Base-by-base conservation (phyloP, 345 rosid species). In the Aquilaria yunnanensis region DNA sequence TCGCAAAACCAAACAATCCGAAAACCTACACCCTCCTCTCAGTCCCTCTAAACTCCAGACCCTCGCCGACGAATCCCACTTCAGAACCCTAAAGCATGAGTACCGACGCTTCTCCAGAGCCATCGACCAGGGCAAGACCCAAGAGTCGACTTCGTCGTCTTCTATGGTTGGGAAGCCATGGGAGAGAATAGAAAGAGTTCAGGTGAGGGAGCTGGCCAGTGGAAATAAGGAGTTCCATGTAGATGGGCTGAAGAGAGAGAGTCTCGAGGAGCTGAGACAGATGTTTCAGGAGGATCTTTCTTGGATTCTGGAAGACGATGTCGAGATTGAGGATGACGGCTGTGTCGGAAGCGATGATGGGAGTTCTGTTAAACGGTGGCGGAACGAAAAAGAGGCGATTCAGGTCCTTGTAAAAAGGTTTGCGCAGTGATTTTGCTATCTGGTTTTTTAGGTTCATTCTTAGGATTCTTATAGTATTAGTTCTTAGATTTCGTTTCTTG, bases 301-400 rank as follows among this genome's bases (percentile, higher is more conserved):
- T 50, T 90, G 98, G 98, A 83, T 85, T 78, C 74, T 90, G 62
- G 90, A 87, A n/a, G 86, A 90, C 69, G 96, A 88, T 67, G 67
- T 86, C 29, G 90, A 87, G 61, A 54, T 74, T 68, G 88, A 75
- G 61, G 72, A 59, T 5, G 78, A 62, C n/a, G 69, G 41, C 66
- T 31, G 54, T 62, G 60, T 41, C 72, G 65, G n/a, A 68, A 68
- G 23, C 59, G 30, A 34, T 59, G 14, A 6, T 78, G 79, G 77
- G 83, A 79, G 8, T 61, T 84, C 84, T 12, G 71, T 52, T 10
- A 88, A 63, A 67, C 73, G 89, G 74, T 80, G 81, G 84, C 79
- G 85, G 29, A 78, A 72, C 52, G 94, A 93, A 73, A 78, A 73
- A 54, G 96, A 88, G 64, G 81, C 83, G 9, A 78, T 93, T 47